phyloP scores from a whole-genome alignment of 1,284 basidiomycete genomes.

The Mycosarcoma mackinlayi region DNA sequence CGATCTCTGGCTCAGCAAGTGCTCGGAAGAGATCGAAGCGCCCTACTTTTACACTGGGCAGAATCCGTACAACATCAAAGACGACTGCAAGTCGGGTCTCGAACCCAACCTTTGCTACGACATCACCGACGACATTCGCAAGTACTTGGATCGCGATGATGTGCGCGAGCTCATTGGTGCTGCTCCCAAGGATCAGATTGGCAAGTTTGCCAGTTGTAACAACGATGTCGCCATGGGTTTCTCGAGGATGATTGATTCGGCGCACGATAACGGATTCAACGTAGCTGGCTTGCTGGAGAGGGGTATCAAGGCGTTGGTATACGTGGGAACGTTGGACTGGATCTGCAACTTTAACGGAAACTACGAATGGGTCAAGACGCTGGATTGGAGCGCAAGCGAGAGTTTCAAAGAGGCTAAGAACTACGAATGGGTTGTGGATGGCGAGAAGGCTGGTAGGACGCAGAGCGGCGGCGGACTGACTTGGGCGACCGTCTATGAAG shows the following conservation, averaged over 20 bases:
- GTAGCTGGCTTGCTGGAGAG: constrained; percentile 80
- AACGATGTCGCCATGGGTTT: constrained; percentile 42
- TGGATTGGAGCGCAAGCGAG: constrained; percentile 39
- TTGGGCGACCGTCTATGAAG: constrained; percentile 56
- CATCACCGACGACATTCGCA: constrained; percentile 53
- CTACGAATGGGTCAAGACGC: constrained; percentile 41
- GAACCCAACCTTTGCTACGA: constrained; percentile 54
- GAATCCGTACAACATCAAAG: constrained; percentile 63
- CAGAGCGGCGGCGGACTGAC: constrained; percentile 38
- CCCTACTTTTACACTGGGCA: constrained; percentile 52
- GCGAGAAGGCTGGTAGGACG: constrained; percentile 44
- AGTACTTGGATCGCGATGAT: constrained; percentile 59
- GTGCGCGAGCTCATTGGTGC: constrained; percentile 56
- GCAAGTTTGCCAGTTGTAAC: constrained; percentile 54
- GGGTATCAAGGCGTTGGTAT: constrained; percentile 78
- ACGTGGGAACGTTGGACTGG: constrained; percentile 73
- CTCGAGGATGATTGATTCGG: constrained; percentile 21
- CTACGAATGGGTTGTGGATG: constrained; percentile 48
- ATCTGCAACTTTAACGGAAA: constrained; percentile 63
- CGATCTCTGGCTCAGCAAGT: constrained; percentile 28
- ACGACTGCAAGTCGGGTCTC: constrained; percentile 54
- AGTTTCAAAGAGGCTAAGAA: constrained; percentile 28
- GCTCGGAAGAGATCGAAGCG: constrained; percentile 36
- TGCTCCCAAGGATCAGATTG: constrained; percentile 44
- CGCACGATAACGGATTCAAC: constrained; percentile 69